Conservation (phyloP, 2,329 filamentous ascomycete genomes). For the Trichoderma sp. region DNA sequence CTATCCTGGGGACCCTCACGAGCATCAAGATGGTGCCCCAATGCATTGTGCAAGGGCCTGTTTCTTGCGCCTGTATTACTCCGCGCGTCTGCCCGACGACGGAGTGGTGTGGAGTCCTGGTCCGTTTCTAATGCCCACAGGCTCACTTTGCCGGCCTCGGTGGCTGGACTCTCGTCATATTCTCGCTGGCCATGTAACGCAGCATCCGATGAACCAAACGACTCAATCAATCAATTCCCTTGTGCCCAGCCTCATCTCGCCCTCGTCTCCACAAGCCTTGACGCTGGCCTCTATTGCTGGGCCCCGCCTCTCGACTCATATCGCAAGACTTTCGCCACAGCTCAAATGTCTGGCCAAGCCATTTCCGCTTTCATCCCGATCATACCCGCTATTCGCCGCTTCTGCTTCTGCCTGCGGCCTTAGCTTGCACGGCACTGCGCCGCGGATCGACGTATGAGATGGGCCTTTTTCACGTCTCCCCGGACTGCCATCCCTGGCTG, state of each 20-base stretch:
- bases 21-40: not conserved
- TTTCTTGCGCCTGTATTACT: not conserved
- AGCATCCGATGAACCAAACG: not conserved
- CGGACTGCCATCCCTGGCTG: constrained; percentile 12
- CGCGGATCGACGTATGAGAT: constrained; percentile 19
- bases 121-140: not conserved
- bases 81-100: constrained; percentile 6
- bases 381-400: constrained; percentile 20
- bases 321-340: constrained; percentile 5
- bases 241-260: constrained; percentile 8
- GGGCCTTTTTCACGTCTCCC: not conserved
- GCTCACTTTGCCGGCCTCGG: constrained; percentile 1
- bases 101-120: constrained; percentile 14
- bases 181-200: constrained; percentile 13
- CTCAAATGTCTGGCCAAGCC: constrained; percentile 12
- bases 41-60: not conserved
- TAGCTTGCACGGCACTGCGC: not conserved
- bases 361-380: constrained; percentile 17
- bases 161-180: not conserved
- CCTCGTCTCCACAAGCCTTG: not conserved
- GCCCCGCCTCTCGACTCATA: constrained; percentile 9
- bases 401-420: not conserved
- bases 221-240: not conserved
- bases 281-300: not conserved
- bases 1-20: not conserved